A percentile compares a stretch with the other conserved stretches of the same genome.
Conservation (phyloP, 1,139 yeast genomes). For the Schizosaccharomyces versatilis region DNA sequence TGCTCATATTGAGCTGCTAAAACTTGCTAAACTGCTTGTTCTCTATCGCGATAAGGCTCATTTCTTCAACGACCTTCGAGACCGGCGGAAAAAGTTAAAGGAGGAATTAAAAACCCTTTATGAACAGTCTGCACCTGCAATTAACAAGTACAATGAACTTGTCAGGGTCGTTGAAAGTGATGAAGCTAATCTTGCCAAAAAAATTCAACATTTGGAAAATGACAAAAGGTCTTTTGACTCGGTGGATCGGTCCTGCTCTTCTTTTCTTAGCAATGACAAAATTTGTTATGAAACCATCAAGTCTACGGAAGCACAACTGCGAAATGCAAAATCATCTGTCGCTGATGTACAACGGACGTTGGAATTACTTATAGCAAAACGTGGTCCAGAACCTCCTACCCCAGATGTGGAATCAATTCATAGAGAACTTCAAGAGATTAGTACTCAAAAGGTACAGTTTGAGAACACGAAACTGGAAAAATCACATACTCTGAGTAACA, state of each 20-base stretch:
- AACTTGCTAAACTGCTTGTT: background rate
- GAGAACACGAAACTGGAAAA: background rate
- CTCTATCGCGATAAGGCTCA: background rate
- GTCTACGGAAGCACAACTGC: background rate
- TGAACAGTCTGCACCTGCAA: background rate
- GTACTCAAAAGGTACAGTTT: background rate
- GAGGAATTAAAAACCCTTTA: background rate
- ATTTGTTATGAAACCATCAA: background rate
- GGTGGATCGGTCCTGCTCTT: background rate
- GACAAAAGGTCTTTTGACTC: background rate
- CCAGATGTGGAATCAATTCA: background rate
- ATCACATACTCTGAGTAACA: background rate
- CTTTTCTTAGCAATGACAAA: background rate
- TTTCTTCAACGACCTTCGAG: background rate
- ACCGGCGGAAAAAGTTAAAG: background rate
- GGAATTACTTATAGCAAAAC: background rate
- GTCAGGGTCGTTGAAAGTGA: too few relatives aligned
- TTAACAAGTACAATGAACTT: background rate
- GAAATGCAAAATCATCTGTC: background rate
- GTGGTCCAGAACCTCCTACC: background rate
- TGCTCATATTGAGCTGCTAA: constrained; percentile 8
- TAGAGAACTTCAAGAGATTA: background rate
- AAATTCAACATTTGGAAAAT: background rate
- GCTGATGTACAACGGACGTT: background rate
- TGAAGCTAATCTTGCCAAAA: background rate